Evolutionary conservation across 345 rosid species (phyloP).

Genomic region (Eucalyptus curtisii): DNA sequence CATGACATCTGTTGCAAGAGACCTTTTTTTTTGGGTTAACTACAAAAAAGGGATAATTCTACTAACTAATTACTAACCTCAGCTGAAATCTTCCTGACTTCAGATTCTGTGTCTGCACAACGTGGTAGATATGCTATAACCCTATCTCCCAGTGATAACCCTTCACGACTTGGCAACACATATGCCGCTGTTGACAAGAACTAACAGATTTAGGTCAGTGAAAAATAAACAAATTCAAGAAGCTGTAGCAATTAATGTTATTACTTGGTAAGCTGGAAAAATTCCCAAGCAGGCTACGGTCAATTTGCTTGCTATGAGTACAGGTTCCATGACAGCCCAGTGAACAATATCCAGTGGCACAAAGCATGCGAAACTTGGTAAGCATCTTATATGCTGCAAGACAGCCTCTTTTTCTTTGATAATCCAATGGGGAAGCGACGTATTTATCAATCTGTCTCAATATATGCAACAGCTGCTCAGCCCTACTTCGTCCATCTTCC

Average conservation of each 20-base stretch:
- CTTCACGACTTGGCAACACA: slow-evolving; percentile 89
- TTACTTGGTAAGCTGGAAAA: slow-evolving; percentile 82
- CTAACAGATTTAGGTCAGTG: background rate
- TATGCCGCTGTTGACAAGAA: slow-evolving; percentile 53
- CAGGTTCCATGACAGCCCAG: slow-evolving; percentile 90
- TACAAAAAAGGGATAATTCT: background rate
- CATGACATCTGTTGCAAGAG: background rate
- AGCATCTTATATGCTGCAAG: slow-evolving; percentile 84
- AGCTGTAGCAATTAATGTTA: background rate
- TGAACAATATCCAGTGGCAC: slow-evolving; percentile 79
- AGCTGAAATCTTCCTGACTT: slow-evolving; percentile 88
- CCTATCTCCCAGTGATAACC: slow-evolving; percentile 87
- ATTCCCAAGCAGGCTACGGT: slow-evolving; percentile 53
- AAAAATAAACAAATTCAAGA: background rate
- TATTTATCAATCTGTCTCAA: slow-evolving; percentile 83
- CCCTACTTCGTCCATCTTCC: slow-evolving; percentile 98
- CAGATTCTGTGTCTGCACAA: slow-evolving; percentile 88
- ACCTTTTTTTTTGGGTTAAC: background rate
- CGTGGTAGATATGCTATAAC: slow-evolving; percentile 91
- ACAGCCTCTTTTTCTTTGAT: slow-evolving; percentile 90
- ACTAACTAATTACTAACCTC: slow-evolving; percentile 39
- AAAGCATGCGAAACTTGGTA: slow-evolving; percentile 77
- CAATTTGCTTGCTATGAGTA: slow-evolving; percentile 68
- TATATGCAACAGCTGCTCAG: slow-evolving; percentile 91
- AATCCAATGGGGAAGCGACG: slow-evolving; percentile 68